Evolutionary conservation across 345 rosid species (phyloP).

Genomic region (Geranium rotundifolium): DNA sequence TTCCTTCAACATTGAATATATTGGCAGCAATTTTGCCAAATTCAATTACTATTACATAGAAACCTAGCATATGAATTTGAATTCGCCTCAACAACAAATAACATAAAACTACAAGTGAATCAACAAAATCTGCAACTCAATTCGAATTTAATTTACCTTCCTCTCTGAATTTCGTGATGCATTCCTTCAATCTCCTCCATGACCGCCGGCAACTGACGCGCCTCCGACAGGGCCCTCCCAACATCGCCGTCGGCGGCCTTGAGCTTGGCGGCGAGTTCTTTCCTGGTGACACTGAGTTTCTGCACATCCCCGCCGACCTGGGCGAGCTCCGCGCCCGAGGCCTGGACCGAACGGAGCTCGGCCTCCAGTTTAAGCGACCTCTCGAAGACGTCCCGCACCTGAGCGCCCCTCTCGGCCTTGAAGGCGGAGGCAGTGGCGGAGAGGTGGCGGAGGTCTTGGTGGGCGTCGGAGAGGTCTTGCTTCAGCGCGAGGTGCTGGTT

Average conservation of each 20-base stretch:
- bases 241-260: slow-evolving; percentile 29
- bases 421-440: slow-evolving; percentile 32
- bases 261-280: slow-evolving; percentile 35
- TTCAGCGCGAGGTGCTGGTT: slow-evolving; percentile 65
- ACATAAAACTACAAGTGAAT: neutral
- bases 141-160: slow-evolving; percentile 39
- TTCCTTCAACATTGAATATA: neutral
- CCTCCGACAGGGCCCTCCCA: slow-evolving; percentile 35
- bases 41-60: no score
- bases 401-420: slow-evolving; percentile 51
- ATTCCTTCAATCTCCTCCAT: slow-evolving; percentile 45
- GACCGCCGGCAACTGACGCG: slow-evolving; percentile 24
- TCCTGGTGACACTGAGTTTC: slow-evolving; percentile 25
- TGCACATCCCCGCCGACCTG: slow-evolving; percentile 43
- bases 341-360: slow-evolving; percentile 42
- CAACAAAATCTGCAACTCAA: neutral
- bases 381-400: slow-evolving; percentile 59
- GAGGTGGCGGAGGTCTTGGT: slow-evolving; percentile 43
- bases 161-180: slow-evolving; percentile 44
- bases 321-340: slow-evolving; percentile 40
- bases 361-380: slow-evolving; percentile 55
- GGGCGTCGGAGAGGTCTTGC: slow-evolving; percentile 47
- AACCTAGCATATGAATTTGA: neutral
- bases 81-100: neutral
- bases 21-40: neutral